phyloP scores from a whole-genome alignment of 2,329 filamentous ascomycete species.

The Stachybotrys chlorohalonatus region DNA sequence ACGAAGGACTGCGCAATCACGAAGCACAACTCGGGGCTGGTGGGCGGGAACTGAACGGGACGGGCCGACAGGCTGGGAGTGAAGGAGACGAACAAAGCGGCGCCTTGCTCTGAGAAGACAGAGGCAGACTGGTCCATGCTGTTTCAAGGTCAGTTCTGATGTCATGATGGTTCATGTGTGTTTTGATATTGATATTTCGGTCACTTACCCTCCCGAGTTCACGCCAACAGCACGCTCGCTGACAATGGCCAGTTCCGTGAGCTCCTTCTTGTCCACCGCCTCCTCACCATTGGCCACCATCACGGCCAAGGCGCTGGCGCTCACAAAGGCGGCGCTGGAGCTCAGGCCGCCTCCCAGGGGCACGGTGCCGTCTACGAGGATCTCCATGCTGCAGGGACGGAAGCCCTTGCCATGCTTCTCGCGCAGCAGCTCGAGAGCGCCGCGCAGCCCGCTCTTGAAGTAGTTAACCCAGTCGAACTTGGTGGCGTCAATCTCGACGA shows the following conservation, averaged over 20 bases:
- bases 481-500: conserved; percentile 74
- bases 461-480: conserved; percentile 96
- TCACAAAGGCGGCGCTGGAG: conserved; percentile 90
- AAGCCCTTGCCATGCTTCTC: conserved; percentile 55
- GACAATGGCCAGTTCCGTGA: conserved; percentile 88
- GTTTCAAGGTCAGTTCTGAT: conserved; percentile 12
- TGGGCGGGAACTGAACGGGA: conserved; percentile 73
- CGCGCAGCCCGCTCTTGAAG: conserved; percentile 85
- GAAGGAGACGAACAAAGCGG: conserved; percentile 86
- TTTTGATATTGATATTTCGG: background rate
- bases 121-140: conserved; percentile 98
- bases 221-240: conserved; percentile 92
- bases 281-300: conserved; percentile 76
- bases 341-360: conserved; percentile 87
- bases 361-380: conserved; percentile 85
- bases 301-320: conserved; percentile 78
- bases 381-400: conserved; percentile 65
- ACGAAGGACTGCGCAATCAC: conserved; percentile 93
- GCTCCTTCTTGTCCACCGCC: conserved; percentile 77
- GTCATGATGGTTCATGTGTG: background rate
- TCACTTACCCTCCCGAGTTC: conserved; percentile 77
- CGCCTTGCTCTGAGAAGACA: conserved; percentile 80
- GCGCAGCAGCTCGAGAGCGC: conserved; percentile 69
- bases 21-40: conserved; percentile 77
- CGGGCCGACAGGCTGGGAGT: conserved; percentile 66